phyloP scores from a whole-genome alignment of 176 grass and related monocot species.

The Cenchrus americanus region DNA sequence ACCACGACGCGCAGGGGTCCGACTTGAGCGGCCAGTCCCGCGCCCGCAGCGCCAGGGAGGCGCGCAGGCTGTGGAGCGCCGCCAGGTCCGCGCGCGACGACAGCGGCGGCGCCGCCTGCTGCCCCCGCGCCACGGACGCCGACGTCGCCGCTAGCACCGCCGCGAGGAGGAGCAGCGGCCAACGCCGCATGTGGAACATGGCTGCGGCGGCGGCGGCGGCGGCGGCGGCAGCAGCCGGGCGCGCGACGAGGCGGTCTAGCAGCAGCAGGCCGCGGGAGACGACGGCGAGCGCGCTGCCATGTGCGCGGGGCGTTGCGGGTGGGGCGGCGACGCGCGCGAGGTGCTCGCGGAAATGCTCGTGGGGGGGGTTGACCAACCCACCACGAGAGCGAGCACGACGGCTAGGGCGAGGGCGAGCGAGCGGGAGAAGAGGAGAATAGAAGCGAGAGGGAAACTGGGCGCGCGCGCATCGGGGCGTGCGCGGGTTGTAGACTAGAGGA shows the following conservation, averaged over 20 bases:
- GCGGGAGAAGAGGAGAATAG: conserved; percentile 36
- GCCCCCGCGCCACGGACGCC: conserved; percentile 35
- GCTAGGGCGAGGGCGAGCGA: background rate
- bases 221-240: background rate
- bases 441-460: background rate
- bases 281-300: conserved; percentile 29
- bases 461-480: background rate
- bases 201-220: background rate
- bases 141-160: background rate
- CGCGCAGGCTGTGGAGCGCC: conserved; percentile 69
- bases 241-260: background rate
- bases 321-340: conserved; percentile 11
- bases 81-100: conserved; percentile 49
- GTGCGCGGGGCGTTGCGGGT: background rate
- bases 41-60: conserved; percentile 66
- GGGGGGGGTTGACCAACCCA: conserved; percentile 53
- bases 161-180: background rate
- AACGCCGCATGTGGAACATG: conserved; percentile 14
- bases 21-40: conserved; percentile 66
- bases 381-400: background rate
- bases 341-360: conserved; percentile 28
- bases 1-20: conserved; percentile 68
- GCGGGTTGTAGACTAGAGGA: conserved; percentile 8
- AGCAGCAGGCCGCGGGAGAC: background rate
- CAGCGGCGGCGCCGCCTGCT: conserved; percentile 3